Conservation (phyloP, 2,329 filamentous ascomycete genomes). For the Bipolaris oryzae region DNA sequence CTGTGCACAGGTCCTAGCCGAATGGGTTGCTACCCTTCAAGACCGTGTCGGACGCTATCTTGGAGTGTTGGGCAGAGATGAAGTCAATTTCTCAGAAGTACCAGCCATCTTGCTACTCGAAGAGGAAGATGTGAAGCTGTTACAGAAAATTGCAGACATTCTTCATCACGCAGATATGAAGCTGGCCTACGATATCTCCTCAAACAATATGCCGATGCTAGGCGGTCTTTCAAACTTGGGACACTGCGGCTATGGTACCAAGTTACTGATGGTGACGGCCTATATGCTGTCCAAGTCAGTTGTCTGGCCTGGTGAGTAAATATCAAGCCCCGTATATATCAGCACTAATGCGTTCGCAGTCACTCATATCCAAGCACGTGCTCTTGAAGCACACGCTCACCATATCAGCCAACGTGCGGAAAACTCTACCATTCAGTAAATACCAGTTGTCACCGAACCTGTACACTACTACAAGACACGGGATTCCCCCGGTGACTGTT, state of each 20-base stretch:
- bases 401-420: conserved; percentile 67
- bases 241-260: conserved; percentile 76
- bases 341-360: conserved; percentile 54
- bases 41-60: conserved; percentile 90
- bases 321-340: neutral
- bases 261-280: conserved; percentile 81
- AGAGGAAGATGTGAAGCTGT: conserved; percentile 85
- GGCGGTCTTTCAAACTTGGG: conserved; percentile 63
- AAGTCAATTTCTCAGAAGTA: conserved; percentile 78
- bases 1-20: conserved; percentile 89
- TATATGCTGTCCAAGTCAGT: conserved; percentile 87
- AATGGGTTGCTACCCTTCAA: conserved; percentile 93
- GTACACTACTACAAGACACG: conserved; percentile 25
- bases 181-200: conserved; percentile 63
- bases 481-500: neutral
- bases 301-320: conserved; percentile 83
- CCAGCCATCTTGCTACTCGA: conserved; percentile 89
- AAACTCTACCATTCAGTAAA: conserved; percentile 49
- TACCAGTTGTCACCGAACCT: conserved; percentile 17
- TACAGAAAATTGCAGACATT: conserved; percentile 82
- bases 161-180: conserved; percentile 78
- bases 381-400: conserved; percentile 67
- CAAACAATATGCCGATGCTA: conserved; percentile 57
- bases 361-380: conserved; percentile 71
- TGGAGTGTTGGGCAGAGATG: conserved; percentile 82